These are phyloP conservation scores for Leccinum variicolor DNA, from an alignment of 768 basidiomycete species.

Conservation along the genomic window DNA sequence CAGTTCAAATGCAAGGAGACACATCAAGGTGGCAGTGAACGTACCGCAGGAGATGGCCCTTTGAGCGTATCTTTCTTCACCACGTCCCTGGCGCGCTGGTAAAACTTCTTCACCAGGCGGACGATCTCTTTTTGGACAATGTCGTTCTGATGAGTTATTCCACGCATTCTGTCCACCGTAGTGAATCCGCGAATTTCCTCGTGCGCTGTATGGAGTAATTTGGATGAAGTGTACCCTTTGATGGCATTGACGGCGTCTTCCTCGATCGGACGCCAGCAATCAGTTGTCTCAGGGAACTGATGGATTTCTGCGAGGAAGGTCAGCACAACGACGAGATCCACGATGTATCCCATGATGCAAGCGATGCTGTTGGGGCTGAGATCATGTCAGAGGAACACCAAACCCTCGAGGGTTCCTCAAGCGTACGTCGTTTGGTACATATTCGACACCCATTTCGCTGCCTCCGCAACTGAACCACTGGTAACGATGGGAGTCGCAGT, in stretches of 20 bases:
- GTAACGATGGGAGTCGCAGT: constrained; percentile 2
- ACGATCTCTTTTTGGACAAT: not conserved
- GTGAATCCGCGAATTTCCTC: not conserved
- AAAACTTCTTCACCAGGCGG: constrained; percentile 1
- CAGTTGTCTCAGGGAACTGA: not conserved
- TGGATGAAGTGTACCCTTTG: not conserved
- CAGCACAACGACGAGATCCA: not conserved
- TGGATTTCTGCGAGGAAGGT: constrained; percentile 2
- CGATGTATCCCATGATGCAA: constrained; percentile 4
- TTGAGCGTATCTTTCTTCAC: not conserved
- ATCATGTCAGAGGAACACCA: not conserved
- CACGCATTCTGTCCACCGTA: not conserved
- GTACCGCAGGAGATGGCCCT: not conserved
- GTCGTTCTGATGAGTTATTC: not conserved
- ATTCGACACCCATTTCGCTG: constrained; percentile 5
- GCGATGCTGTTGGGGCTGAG: not conserved
- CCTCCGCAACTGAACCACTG: not conserved
- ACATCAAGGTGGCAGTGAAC: not conserved
- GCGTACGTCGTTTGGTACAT: not conserved
- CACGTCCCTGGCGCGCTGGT: not conserved
- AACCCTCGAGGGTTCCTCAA: not conserved
- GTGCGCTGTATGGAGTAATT: not conserved
- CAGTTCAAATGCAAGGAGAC: not conserved
- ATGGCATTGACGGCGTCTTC: constrained; percentile 3
- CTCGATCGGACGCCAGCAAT: not conserved